These are phyloP conservation scores for Syzygium aromaticum DNA, from an alignment of 345 rosid species.

Conservation along the genomic window DNA sequence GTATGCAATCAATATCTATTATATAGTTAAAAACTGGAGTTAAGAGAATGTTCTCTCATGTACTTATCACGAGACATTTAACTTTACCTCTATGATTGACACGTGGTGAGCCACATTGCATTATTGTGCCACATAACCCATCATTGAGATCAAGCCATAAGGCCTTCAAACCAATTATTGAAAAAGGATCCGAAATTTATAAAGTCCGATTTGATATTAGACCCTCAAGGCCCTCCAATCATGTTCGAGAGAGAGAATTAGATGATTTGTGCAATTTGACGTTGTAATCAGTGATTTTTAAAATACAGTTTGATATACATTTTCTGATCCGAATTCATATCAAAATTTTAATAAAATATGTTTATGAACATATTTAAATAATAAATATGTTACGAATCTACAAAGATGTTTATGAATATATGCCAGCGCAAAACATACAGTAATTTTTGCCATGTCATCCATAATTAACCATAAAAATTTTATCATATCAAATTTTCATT, in stretches of 20 bases:
- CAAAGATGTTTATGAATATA: no score
- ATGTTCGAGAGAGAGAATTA: no score
- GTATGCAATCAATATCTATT: neutral
- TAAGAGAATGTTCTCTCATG: neutral
- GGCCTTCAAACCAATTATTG: neutral
- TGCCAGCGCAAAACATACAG: neutral
- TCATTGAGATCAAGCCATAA: neutral
- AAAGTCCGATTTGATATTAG: neutral
- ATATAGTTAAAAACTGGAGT: neutral
- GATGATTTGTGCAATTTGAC: no score
- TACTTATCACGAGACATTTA: neutral
- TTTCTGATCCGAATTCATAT: no score
- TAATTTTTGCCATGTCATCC: neutral
- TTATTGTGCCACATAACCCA: fast-evolving
- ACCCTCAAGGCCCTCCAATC: neutral
- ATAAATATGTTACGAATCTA: no score
- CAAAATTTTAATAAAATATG: no score
- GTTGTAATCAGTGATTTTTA: no score
- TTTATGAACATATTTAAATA: no score
- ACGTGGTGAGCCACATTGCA: neutral
- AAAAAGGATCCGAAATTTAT: neutral
- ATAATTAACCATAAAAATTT: no score
- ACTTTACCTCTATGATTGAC: neutral
- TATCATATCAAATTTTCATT: no score
- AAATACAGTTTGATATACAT: no score